A percentile compares a stretch with the other conserved stretches of the same genome.
Evolutionary conservation across 441 rosid species (phyloP).

Genomic region (Codiaeum variegatum): DNA sequence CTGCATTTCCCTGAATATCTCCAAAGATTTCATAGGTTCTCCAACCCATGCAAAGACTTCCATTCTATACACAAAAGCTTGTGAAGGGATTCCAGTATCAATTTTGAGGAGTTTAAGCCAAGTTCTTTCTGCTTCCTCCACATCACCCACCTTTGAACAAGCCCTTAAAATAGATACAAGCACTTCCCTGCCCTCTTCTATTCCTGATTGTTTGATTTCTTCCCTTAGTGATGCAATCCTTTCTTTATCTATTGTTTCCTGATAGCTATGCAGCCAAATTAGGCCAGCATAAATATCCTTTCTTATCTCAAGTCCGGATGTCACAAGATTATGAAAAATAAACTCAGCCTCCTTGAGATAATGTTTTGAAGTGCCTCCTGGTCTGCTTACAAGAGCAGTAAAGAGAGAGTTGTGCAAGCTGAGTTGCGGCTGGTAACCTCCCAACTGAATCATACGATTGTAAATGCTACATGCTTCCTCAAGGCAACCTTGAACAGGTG

Average conservation of each 20-base stretch:
- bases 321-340: slow-evolving; percentile 66
- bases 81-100: slow-evolving; percentile 46
- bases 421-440: slow-evolving; percentile 69
- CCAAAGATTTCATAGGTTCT: slow-evolving; percentile 50
- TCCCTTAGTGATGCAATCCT: slow-evolving; percentile 49
- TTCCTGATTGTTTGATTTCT: slow-evolving; percentile 59
- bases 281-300: slow-evolving; percentile 65
- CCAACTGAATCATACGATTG: slow-evolving; percentile 86
- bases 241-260: slow-evolving; percentile 53
- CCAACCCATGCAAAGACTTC: slow-evolving; percentile 64
- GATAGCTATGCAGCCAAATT: slow-evolving; percentile 85
- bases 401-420: slow-evolving; percentile 77
- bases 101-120: slow-evolving; percentile 51
- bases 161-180: slow-evolving; percentile 70
- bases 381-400: slow-evolving; percentile 60
- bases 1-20: slow-evolving; percentile 67
- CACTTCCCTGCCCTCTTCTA: slow-evolving; percentile 60
- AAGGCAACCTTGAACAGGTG: slow-evolving; percentile 57
- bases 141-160: slow-evolving; percentile 60
- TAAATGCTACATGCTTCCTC: slow-evolving; percentile 81
- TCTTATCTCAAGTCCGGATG: slow-evolving; percentile 62
- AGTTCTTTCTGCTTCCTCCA: slow-evolving; percentile 59
- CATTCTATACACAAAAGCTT: slow-evolving; percentile 74
- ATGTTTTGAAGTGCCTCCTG: slow-evolving; percentile 47
- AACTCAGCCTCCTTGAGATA: slow-evolving; percentile 83